Percentiles rank a stretch among this genome's conserved stretches.
These are phyloP conservation scores for Colletotrichum siamense DNA, from an alignment of 2,329 filamentous ascomycete genomes.

Conservation along the genomic window DNA sequence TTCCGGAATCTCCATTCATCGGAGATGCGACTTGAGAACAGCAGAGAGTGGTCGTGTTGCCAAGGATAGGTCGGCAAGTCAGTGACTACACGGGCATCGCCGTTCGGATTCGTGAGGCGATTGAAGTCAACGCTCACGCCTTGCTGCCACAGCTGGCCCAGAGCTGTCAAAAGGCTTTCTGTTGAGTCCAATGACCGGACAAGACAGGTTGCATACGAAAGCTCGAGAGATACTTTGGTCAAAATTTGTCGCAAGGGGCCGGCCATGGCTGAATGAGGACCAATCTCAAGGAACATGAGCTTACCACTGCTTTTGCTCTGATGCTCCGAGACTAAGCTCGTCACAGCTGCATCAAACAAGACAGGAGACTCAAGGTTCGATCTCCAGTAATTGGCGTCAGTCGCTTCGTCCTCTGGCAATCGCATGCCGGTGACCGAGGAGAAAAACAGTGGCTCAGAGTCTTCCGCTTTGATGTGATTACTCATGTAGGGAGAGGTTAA, in stretches of 20 bases:
- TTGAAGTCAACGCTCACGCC: not conserved
- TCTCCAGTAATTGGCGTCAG: not conserved
- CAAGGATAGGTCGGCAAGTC: not conserved
- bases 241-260: constrained; percentile 1
- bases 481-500: not conserved
- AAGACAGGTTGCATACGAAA: not conserved
- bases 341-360: not conserved
- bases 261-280: not conserved
- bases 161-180: not conserved
- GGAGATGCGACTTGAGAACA: not conserved
- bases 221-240: not conserved
- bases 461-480: not conserved
- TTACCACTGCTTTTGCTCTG: not conserved
- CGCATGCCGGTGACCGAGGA: constrained; percentile 31
- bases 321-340: not conserved
- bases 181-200: not conserved
- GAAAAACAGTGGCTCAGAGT: not conserved
- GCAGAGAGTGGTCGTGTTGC: not conserved
- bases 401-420: constrained; percentile 8
- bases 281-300: not conserved
- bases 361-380: not conserved
- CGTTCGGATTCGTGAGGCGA: not conserved
- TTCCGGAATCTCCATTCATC: not conserved
- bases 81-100: not conserved
- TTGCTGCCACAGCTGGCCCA: not conserved